Evolutionary conservation across 2,329 filamentous ascomycete genomes (phyloP), one percentile per base, ranked within the genome.

Genomic region (Sporothrix protearum): DNA sequence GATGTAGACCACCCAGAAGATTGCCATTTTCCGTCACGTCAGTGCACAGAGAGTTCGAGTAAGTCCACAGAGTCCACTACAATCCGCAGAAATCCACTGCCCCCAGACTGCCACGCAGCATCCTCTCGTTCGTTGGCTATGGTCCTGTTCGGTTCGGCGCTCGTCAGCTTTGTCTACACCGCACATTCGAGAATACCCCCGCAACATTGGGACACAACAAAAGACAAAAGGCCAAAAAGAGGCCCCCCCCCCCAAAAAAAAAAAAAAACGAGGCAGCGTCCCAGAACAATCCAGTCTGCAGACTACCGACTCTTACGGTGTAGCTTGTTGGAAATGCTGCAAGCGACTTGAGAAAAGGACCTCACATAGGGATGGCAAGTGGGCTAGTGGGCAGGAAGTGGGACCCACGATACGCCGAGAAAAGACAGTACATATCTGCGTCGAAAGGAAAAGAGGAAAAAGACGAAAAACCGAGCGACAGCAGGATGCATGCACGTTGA

Each of bases 21-120:
- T 45, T 42, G 36, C 59, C 59, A 22, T 36, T 45, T 39, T 64
- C 59, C 12, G 36, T 28, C 22, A 16, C 45, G 59, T 28, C 59
- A 64, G 36, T 8, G 22, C 59, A 64, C 59, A 42, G n/a, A 45
- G 36, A 14, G 10, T 16, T 4, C 14, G 42, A 47, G 42, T 19
- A 19, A 59, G 30, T 14, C 25, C 53, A 30, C 57, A 36, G 16
- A 39, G 19, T 39, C 33, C 57, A 61, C 57, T 22, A n/a, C 4
- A 19, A 30, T 25, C n/a, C 53, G 3, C 55, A 47, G 6, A 39
- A 59, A 39, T 30, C 53, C 55, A 39, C 55, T 59, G 42, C 36
- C 36, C 36, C 33, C 36, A 64, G 59, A 42, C 59, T 64, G 59
- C 59, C 59, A 64, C 59, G 59, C 59, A 42, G 19, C 36, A n/a